Percentiles rank a stretch among this genome's conserved stretches.
Evolutionary conservation across 78 protist genomes (phyloP).

Genomic region (Protostelium mycophagum): DNA sequence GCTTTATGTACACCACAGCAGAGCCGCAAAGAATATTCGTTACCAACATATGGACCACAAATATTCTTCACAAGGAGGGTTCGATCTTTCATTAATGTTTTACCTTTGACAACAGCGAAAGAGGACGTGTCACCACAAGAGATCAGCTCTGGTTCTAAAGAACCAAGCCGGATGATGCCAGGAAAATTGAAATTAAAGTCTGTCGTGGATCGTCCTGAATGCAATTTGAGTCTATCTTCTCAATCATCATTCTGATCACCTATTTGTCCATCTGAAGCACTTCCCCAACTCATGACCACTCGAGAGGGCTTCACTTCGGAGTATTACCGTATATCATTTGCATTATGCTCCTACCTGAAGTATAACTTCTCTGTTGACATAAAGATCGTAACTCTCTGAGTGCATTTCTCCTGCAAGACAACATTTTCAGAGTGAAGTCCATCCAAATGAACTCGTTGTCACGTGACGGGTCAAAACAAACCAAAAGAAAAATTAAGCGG

Average conservation of each 20-base stretch:
- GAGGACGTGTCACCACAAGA: not conserved
- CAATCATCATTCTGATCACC: not conserved
- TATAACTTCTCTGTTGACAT: too few relatives aligned
- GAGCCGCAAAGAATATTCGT: too few relatives aligned
- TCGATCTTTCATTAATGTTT: too few relatives aligned
- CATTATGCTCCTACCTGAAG: too few relatives aligned
- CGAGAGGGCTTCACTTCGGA: not conserved
- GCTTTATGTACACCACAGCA: too few relatives aligned
- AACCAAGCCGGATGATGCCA: not conserved
- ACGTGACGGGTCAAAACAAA: not conserved
- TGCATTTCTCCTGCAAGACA: not conserved
- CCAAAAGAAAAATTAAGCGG: not conserved
- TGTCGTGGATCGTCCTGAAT: not conserved
- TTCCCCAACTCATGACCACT: not conserved
- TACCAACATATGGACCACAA: too few relatives aligned
- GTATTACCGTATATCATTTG: too few relatives aligned
- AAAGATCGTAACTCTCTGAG: not conserved
- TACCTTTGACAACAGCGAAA: not conserved
- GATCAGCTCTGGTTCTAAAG: not conserved
- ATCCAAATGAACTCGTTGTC: not conserved
- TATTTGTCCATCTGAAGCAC: not conserved
- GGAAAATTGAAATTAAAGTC: not conserved
- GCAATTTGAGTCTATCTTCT: too few relatives aligned
- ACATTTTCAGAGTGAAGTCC: not conserved
- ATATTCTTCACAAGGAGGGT: not conserved